Base-by-base conservation (phyloP, 2,329 filamentous ascomycete species). In the Colletotrichum sp. region DNA sequence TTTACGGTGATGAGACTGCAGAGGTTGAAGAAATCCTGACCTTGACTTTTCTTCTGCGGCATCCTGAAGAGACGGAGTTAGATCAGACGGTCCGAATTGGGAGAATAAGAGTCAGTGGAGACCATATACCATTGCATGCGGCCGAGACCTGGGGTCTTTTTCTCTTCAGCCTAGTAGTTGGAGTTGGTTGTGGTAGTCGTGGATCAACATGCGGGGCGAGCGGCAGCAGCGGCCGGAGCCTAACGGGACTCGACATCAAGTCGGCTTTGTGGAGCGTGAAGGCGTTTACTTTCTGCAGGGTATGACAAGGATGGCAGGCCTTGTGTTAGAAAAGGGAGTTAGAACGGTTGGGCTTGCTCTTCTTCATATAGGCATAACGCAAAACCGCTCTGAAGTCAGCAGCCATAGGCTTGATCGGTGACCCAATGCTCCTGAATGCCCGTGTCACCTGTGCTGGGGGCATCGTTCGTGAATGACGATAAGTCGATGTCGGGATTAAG, bases 11-110 rank as follows among this genome's bases (percentile, higher is more conserved):
- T 8, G 1, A 36, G 34, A 16, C 34, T 8, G 15, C 34, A 36
- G 34, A 16, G 15, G 15, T 16, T 36, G 34, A 36, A 36, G 6
- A 36, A 36, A 16, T 16, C 34, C 64, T 68, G 13, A 70, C 71
- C 59, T 74, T 74, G 32, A 70, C 28, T 55, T 74, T 74, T n/a
- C 27, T 16, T 13, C 57, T 74, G 19, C 71, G 65, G 12, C 71
- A 70, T 19, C 57, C 71, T 74, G 22, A 5, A 2, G 8, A 5
- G 16, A 44, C 15, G 63, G 13, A 7, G 8, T 48, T 30, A 27
- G n/a, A 12, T 8, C 7, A 22, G 48, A 52, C 8, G 9, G 22
- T 22, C 22, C 16, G n/a, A 28, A 2, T 22, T 65, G 4, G 27
- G 12, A 19, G 13, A 8, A 6, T 5, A 16, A 22, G 28, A 3